Conservation (phyloP, 1,139 yeast genomes). For the Blastobotrys buckinghamii region DNA sequence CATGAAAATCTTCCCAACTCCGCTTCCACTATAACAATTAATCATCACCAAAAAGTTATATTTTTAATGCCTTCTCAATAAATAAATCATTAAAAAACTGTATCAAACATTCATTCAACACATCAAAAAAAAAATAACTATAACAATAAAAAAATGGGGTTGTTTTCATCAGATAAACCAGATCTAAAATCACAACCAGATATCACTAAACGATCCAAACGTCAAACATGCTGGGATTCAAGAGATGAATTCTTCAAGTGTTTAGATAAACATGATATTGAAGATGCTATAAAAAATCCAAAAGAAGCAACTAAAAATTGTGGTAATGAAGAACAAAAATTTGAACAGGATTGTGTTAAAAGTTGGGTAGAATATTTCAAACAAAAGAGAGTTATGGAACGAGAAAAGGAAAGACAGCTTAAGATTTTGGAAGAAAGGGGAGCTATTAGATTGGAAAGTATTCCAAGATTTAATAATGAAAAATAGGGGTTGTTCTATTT, state of each 20-base stretch:
- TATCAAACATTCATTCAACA: neutral
- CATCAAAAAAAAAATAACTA: neutral
- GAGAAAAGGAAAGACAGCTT: slow-evolving; percentile 47
- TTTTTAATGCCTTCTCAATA: no score
- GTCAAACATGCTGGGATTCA: slow-evolving; percentile 63
- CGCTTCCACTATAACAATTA: no score
- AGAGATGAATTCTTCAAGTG: slow-evolving; percentile 57
- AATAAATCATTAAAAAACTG: no score
- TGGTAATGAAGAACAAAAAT: slow-evolving; percentile 39
- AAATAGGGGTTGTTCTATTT: no score
- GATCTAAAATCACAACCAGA: slow-evolving; percentile 23
- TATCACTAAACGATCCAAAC: slow-evolving; percentile 37
- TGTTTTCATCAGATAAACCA: slow-evolving; percentile 11
- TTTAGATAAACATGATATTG: slow-evolving; percentile 47
- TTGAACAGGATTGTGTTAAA: slow-evolving; percentile 51
- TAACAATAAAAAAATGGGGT: slow-evolving; percentile 13
- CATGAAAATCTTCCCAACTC: no score
- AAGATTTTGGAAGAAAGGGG: slow-evolving; percentile 50
- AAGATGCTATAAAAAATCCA: slow-evolving; percentile 36
- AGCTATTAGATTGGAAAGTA: slow-evolving; percentile 31
- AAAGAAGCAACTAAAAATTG: slow-evolving; percentile 37
- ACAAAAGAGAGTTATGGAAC: slow-evolving; percentile 56
- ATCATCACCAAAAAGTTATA: no score
- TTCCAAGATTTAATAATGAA: slow-evolving; percentile 15
- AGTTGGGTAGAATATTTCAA: slow-evolving; percentile 66